phyloP scores from a whole-genome alignment of 345 rosid species.

The Conringia planisiliqua region DNA sequence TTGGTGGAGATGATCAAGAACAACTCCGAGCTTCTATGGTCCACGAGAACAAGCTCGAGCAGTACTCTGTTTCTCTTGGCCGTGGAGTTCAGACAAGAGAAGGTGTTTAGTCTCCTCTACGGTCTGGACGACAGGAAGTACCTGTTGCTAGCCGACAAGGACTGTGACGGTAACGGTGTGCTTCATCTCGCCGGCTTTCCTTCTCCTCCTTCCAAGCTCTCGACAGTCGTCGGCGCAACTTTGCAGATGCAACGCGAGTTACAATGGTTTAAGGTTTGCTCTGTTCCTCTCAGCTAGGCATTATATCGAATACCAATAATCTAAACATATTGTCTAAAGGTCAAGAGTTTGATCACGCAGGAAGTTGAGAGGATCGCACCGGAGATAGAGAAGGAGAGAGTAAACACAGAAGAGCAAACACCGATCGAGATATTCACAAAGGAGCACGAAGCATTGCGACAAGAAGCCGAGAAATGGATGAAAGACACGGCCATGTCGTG shows the following conservation, averaged over 20 bases:
- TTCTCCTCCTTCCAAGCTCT: conserved; percentile 23
- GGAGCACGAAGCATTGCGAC: conserved; percentile 14
- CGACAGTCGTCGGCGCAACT: conserved; percentile 25
- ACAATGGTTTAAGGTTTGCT: conserved; percentile 38
- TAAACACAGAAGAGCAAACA: conserved; percentile 26
- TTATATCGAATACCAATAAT: not conserved
- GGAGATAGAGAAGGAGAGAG: conserved; percentile 16
- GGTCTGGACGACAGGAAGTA: conserved; percentile 31
- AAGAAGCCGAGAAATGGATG: conserved; percentile 39
- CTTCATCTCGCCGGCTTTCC: conserved; percentile 35
- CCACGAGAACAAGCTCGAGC: conserved; percentile 22
- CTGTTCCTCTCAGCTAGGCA: not conserved
- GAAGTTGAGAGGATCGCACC: conserved; percentile 32
- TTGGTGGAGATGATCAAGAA: conserved; percentile 27
- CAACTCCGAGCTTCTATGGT: conserved; percentile 35
- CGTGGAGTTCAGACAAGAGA: conserved; percentile 33
- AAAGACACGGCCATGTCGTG: conserved; percentile 36
- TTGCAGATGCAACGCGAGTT: conserved; percentile 38
- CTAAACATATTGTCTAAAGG: not conserved
- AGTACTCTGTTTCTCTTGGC: conserved; percentile 35
- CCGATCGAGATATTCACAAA: conserved; percentile 31
- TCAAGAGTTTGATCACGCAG: not conserved
- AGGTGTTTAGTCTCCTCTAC: conserved; percentile 28
- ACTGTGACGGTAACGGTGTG: conserved; percentile 19
- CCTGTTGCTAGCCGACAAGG: conserved; percentile 25